These are phyloP conservation scores for Carallia brachiata DNA, from an alignment of 345 rosid species.

Conservation along the genomic window DNA sequence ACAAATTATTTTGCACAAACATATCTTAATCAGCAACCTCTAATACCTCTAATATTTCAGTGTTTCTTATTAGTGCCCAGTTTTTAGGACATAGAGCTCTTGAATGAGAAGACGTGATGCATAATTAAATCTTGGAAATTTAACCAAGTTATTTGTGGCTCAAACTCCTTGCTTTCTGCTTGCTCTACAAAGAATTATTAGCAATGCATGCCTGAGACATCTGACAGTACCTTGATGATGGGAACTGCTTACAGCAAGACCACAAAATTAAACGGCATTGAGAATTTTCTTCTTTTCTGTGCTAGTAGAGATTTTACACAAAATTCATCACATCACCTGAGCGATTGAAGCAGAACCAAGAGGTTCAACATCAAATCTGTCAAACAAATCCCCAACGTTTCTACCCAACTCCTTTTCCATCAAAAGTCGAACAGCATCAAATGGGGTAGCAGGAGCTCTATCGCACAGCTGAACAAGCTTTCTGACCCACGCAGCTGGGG, in stretches of 20 bases:
- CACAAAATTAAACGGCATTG: neutral
- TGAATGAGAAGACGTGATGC: neutral
- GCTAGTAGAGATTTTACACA: neutral
- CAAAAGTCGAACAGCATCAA: constrained; percentile 45
- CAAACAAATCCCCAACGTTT: constrained; percentile 53
- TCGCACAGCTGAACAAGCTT: constrained; percentile 85
- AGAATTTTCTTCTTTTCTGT: neutral
- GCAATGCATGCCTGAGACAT: no score
- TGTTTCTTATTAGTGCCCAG: neutral
- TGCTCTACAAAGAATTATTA: no score
- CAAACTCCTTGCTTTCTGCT: no score
- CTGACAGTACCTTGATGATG: neutral
- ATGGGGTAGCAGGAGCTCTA: constrained; percentile 82
- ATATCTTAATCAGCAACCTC: neutral
- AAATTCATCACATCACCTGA: constrained; percentile 64
- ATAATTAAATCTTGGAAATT: neutral
- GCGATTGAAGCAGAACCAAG: constrained; percentile 97
- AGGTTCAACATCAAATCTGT: constrained; percentile 70
- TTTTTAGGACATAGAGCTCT: no score
- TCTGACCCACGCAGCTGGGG: constrained; percentile 91
- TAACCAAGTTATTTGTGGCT: neutral
- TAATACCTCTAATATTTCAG: neutral
- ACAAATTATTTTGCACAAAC: neutral
- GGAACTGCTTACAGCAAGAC: neutral
- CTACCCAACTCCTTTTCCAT: constrained; percentile 71